phyloP scores from a whole-genome alignment of 2,329 filamentous ascomycete species.

The Sporothrix euskadiensis region DNA sequence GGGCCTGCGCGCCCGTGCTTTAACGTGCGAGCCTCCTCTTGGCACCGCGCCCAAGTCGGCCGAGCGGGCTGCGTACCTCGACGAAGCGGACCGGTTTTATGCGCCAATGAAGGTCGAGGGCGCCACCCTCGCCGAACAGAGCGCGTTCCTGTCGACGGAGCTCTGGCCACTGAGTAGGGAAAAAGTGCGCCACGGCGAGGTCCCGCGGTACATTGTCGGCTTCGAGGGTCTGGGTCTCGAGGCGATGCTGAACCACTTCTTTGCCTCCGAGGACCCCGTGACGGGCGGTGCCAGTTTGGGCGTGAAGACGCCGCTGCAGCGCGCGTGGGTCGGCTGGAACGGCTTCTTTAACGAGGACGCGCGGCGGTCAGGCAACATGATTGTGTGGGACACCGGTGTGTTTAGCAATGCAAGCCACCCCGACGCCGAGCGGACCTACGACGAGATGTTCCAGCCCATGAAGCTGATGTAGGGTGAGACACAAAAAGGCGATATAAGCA shows the following conservation, averaged over 20 bases:
- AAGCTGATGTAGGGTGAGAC: background rate
- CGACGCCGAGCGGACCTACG: slow-evolving; percentile 20
- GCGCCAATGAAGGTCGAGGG: slow-evolving; percentile 49
- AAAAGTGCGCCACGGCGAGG: slow-evolving; percentile 36
- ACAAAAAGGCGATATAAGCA: background rate
- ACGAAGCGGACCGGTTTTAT: slow-evolving; percentile 93
- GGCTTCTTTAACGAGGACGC: slow-evolving; percentile 64
- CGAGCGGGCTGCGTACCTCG: slow-evolving; percentile 69
- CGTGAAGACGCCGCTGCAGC: slow-evolving; percentile 43
- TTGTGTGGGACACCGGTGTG: slow-evolving; percentile 60
- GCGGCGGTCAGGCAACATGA: slow-evolving; percentile 56
- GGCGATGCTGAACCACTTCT: slow-evolving; percentile 49
- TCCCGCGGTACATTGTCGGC: slow-evolving; percentile 61
- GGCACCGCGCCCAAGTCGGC: slow-evolving; percentile 58
- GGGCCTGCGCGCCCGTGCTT: slow-evolving; percentile 73
- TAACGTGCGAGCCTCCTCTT: slow-evolving; percentile 88
- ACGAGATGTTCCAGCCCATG: background rate
- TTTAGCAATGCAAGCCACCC: slow-evolving; percentile 34
- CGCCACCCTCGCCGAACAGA: background rate
- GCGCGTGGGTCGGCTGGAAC: slow-evolving; percentile 60
- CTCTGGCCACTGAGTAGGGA: slow-evolving; percentile 46
- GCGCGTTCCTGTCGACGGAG: slow-evolving; percentile 56
- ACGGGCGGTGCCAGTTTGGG: slow-evolving; percentile 43
- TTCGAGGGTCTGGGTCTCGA: slow-evolving; percentile 63
- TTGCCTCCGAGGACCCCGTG: slow-evolving; percentile 34